Evolutionary conservation across 2,329 filamentous ascomycete species (phyloP), one percentile per base, ranked within the genome.

Genomic region (Zasmidium cellare): DNA sequence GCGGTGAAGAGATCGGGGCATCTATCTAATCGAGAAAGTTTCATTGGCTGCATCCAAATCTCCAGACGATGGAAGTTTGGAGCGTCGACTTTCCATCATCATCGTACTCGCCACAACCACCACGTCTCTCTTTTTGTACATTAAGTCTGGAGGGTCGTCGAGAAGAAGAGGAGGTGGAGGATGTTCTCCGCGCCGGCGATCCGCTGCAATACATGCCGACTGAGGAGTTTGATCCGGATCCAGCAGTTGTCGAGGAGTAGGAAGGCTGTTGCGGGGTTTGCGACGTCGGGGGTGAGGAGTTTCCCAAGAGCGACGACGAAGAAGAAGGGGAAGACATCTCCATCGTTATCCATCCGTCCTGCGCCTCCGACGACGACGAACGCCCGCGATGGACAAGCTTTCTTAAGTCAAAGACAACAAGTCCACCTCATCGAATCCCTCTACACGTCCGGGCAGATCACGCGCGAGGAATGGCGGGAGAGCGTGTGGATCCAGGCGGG

Each of bases 391-490:
- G 24, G 41, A 46, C 2, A 6, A 46, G 51, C 31, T 11, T 60
- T 58, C 19, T 11, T 28, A 11, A 64, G 55, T 3, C 45, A 60
- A 25, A 52, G 55, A n/a, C 57, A 64, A 48, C 60, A 64, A 35
- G 53, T 64, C 20, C 46, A 49, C 28, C 51, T 62, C 6, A 44
- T 65, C 9, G 63, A 65, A 20, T 50, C 50, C 7, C 46, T 65
- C 9, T 65, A 60, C 50, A 59, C 57, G 14, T 49, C 52, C 19
- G 63, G 63, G 2, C 53, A 56, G 6, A 64, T 65, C 25, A 53
- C 59, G 23, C 23, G 57, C n/a, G 57, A 59, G 2, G 63, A 65
- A 35, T 65, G 63, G 63, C 49, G 63, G 53, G 51, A 57, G 16
- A 60, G 53, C 54, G 60, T 63, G 2, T 59, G 58, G 41, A 46